Evolutionary conservation across 805 yeast species (phyloP).

Genomic region (Yarrowia bubula): DNA sequence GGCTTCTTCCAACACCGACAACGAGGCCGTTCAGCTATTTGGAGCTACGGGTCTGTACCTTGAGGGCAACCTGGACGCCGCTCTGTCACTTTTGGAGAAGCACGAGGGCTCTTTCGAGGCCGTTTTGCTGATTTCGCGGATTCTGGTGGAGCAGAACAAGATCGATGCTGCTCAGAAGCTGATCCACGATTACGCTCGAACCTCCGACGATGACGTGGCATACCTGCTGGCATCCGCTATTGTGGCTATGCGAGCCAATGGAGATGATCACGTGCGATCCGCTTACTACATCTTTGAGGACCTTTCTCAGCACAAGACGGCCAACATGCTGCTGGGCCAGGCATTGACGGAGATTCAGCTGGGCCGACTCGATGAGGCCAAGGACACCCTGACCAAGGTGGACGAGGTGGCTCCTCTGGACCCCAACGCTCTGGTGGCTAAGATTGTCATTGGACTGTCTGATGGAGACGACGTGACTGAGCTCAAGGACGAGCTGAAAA

Average conservation of each 20-base stretch:
- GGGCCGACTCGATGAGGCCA: slow-evolving; percentile 79
- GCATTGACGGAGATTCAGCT: slow-evolving; percentile 75
- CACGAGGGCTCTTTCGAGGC: slow-evolving; percentile 44
- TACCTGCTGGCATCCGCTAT: slow-evolving; percentile 9
- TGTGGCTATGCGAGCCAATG: slow-evolving; percentile 35
- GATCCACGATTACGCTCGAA: slow-evolving; percentile 36
- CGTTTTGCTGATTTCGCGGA: slow-evolving; percentile 41
- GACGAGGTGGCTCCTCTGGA: slow-evolving; percentile 43
- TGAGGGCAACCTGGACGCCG: slow-evolving; percentile 45
- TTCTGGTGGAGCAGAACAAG: slow-evolving; percentile 44
- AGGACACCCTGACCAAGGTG: slow-evolving; percentile 49
- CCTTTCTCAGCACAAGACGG: slow-evolving; percentile 54
- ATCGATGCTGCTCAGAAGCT: slow-evolving; percentile 49
- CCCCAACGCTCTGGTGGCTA: slow-evolving; percentile 53
- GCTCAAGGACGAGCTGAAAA: slow-evolving; percentile 48
- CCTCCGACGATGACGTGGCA: slow-evolving; percentile 25
- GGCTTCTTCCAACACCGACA: slow-evolving; percentile 32
- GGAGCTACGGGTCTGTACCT: slow-evolving; percentile 46
- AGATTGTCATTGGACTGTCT: slow-evolving; percentile 60
- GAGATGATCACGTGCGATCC: slow-evolving; percentile 40
- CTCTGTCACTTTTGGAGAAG: slow-evolving; percentile 42
- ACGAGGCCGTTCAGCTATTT: slow-evolving; percentile 41
- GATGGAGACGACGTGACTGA: slow-evolving; percentile 46
- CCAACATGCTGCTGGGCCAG: slow-evolving; percentile 58
- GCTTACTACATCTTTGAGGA: slow-evolving; percentile 63